Conservation (phyloP, 1,284 basidiomycete genomes). For the Cryptococcus maquisensis region DNA sequence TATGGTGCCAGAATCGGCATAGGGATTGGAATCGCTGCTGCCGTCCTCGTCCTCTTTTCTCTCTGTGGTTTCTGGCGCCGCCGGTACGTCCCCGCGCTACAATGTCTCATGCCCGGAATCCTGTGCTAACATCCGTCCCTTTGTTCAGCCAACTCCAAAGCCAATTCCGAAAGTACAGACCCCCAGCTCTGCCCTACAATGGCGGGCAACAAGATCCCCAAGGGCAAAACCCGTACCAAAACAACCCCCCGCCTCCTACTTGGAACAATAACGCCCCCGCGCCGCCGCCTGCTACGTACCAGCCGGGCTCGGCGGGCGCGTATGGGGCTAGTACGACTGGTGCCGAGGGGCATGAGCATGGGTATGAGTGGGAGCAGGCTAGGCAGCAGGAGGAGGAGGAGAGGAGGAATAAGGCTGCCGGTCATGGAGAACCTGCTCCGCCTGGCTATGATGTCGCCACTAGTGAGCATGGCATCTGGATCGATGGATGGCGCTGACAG, state of each 20-base stretch:
- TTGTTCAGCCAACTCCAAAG: slow-evolving; percentile 18
- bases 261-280: slow-evolving; percentile 13
- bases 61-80: slow-evolving; percentile 33
- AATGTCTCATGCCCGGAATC: not conserved
- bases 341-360: slow-evolving; percentile 31
- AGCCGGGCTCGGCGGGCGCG: slow-evolving; percentile 34
- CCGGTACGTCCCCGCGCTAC: slow-evolving; percentile 26
- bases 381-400: slow-evolving; percentile 37
- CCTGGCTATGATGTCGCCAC: slow-evolving; percentile 40
- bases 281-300: slow-evolving; percentile 35
- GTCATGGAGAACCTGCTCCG: slow-evolving; percentile 10
- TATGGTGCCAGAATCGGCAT: slow-evolving; percentile 44
- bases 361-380: slow-evolving; percentile 47
- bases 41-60: slow-evolving; percentile 30
- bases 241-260: slow-evolving; percentile 34
- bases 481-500: not conserved
- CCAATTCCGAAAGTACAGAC: slow-evolving; percentile 31
- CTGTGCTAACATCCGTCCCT: not conserved
- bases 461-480: slow-evolving; percentile 15
- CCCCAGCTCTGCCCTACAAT: slow-evolving; percentile 28
- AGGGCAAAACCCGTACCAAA: slow-evolving; percentile 24
- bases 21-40: slow-evolving; percentile 40
- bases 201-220: slow-evolving; percentile 16
- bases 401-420: slow-evolving; percentile 10
- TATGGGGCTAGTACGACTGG: slow-evolving; percentile 18